Conservation (phyloP, 192 early-diverging fungal species). For the Umbelopsis ramanniana region DNA sequence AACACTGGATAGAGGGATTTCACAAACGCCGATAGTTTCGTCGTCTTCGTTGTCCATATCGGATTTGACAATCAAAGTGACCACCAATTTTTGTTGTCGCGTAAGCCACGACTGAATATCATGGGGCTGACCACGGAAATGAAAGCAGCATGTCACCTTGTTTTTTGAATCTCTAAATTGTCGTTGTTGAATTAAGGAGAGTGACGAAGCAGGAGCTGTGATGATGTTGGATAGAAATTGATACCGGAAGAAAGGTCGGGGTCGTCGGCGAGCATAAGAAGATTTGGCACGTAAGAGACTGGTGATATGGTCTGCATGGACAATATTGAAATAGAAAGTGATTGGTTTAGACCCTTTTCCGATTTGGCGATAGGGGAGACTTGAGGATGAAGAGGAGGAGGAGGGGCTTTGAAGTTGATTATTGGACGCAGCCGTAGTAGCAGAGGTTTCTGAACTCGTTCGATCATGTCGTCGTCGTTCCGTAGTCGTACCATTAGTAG, state of each 20-base stretch:
- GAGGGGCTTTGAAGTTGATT: not conserved
- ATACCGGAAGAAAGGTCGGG: constrained; percentile 33
- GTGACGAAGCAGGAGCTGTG: constrained; percentile 26
- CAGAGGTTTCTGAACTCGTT: not conserved
- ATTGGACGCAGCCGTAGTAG: not conserved
- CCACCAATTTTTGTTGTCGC: constrained; percentile 3
- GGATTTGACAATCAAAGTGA: constrained; percentile 6
- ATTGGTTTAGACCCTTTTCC: constrained; percentile 30
- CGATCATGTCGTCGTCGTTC: constrained; percentile 1
- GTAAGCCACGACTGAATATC: constrained; percentile 37
- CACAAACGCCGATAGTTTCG: constrained; percentile 11
- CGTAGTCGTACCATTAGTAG: not conserved
- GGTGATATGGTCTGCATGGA: constrained; percentile 33
- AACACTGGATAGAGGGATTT: not conserved
- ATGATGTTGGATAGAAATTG: constrained; percentile 29
- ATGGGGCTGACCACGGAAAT: constrained; percentile 30
- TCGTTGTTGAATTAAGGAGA: constrained; percentile 8
- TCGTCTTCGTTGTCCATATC: constrained; percentile 8
- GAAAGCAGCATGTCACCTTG: constrained; percentile 32
- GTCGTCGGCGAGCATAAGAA: constrained; percentile 1
- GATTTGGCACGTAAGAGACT: constrained; percentile 22
- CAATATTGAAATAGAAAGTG: constrained; percentile 39
- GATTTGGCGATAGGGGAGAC: constrained; percentile 35
- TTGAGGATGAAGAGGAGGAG: not conserved
- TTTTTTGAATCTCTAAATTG: not conserved